Percentiles rank a stretch among this genome's conserved stretches.
phyloP scores from a whole-genome alignment of 2,329 filamentous ascomycete genomes.

The Neocatenulostroma microsporum region DNA sequence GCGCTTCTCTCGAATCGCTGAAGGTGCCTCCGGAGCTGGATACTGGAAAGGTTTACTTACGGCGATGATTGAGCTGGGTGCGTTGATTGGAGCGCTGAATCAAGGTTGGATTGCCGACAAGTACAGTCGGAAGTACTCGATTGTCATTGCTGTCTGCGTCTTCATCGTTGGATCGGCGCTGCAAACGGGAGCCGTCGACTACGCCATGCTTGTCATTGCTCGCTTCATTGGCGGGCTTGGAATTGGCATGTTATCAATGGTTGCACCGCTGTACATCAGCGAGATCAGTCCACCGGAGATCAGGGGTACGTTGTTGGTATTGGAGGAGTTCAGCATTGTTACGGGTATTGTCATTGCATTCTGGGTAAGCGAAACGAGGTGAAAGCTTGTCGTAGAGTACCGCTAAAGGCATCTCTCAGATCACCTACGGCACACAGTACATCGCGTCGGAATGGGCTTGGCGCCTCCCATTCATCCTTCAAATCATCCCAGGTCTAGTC shows the following conservation, averaged over 20 bases:
- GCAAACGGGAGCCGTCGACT: slow-evolving; percentile 24
- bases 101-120: slow-evolving; percentile 34
- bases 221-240: slow-evolving; percentile 28
- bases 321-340: slow-evolving; percentile 43
- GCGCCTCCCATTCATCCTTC: slow-evolving; percentile 41
- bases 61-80: slow-evolving; percentile 37
- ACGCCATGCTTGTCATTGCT: slow-evolving; percentile 26
- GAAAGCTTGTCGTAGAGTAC: too few relatives aligned
- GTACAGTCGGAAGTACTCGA: slow-evolving; percentile 38
- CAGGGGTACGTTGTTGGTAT: slow-evolving; percentile 38
- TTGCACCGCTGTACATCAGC: slow-evolving; percentile 32
- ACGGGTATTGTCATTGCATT: slow-evolving; percentile 43
- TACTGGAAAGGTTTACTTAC: slow-evolving; percentile 38
- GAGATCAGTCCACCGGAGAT: slow-evolving; percentile 33
- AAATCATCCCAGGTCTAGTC: slow-evolving; percentile 32
- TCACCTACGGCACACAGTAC: slow-evolving; percentile 47
- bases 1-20: slow-evolving; percentile 30
- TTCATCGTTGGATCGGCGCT: slow-evolving; percentile 42
- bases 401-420: slow-evolving; percentile 42
- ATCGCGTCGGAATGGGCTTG: slow-evolving; percentile 42
- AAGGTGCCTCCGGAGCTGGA: slow-evolving; percentile 16
- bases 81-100: slow-evolving; percentile 29
- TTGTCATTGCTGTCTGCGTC: slow-evolving; percentile 33
- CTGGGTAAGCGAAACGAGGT: slow-evolving; percentile 32
- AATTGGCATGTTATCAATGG: slow-evolving; percentile 30